Base-by-base conservation (phyloP, 2,329 filamentous ascomycete genomes). In the Epichloe hybrida region DNA sequence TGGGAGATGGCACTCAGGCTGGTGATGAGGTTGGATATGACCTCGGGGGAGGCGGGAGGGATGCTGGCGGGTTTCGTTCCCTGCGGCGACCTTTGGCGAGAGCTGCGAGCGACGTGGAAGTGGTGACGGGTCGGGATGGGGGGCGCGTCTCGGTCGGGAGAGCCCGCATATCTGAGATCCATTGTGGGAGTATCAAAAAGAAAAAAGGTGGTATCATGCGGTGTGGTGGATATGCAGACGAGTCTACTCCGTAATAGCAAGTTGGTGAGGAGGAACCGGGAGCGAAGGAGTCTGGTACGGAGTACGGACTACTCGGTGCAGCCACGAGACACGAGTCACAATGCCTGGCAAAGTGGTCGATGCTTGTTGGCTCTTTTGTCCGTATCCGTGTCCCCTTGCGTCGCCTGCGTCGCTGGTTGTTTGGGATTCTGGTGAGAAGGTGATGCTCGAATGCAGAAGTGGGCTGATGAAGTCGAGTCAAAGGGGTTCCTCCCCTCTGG, bases 11-110 rank as follows among this genome's bases (percentile, higher is more conserved):
- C 79, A 58, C 80, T 80, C 38, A 84, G 73, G 50, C 76, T 88
- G 56, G 82, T 87, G 67, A 85, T 89, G 50, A 81, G 71, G 50
- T 75, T 78, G 27, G 79, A 81, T 52, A 84, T 88, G 63, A 89
- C 77, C 62, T 86, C 83, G 52, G 84, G 83, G 83, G 79, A 80
- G 13, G 78, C 73, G 40, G 75, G 71, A 27, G 69, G 61, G 43
- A 69, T 54, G 51, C 21, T 48, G 5, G 52, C 42, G 20, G 34
- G 48, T 23, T 38, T 41, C 12, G 41, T 38, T 45, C 12, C 46
- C 47, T 50, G 46, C 27, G 53, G 39, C 20, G 58, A 50, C 52
- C 54, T 45, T 42, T 13, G 52, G 47, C 53, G 44, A 43, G 53
- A 50, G 46, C 49, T 39, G 48, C 52, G 47, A 49, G 55, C 21